Conservation (phyloP, 495 filamentous ascomycete species). For the Staphylotrichum longicolle region DNA sequence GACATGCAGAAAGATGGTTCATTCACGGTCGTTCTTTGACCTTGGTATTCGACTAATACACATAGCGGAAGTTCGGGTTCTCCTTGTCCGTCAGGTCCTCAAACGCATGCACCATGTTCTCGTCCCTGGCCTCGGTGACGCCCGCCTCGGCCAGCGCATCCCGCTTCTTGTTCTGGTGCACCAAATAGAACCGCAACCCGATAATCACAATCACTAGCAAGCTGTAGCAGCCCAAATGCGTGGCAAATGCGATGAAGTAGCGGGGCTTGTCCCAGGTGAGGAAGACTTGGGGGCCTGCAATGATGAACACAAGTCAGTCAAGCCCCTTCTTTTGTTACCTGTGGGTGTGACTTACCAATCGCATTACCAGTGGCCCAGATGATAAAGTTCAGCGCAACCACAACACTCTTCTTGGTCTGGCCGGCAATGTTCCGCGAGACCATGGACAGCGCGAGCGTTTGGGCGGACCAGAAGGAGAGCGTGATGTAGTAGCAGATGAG, state of each 20-base stretch:
- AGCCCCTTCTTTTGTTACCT: too few relatives aligned
- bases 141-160: constrained; percentile 46
- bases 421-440: constrained; percentile 54
- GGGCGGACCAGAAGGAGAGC: constrained; percentile 57
- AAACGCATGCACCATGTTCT: constrained; percentile 49
- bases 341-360: constrained; percentile 30
- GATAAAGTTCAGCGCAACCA: constrained; percentile 49
- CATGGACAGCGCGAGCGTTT: constrained; percentile 53
- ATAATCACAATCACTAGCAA: constrained; percentile 47
- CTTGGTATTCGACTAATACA: constrained; percentile 19
- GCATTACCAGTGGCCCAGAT: constrained; percentile 53
- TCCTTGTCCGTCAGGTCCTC: constrained; percentile 59
- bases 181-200: constrained; percentile 49
- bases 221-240: constrained; percentile 54
- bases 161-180: constrained; percentile 46
- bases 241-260: constrained; percentile 56
- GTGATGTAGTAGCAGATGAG: constrained; percentile 58
- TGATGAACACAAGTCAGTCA: not conserved
- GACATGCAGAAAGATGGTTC: constrained; percentile 21
- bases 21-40: constrained; percentile 19
- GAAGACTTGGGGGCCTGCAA: constrained; percentile 52
- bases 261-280: constrained; percentile 46
- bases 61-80: constrained; percentile 57
- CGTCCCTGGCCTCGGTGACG: constrained; percentile 41
- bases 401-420: constrained; percentile 54